Evolutionary conservation across 2,329 filamentous ascomycete species (phyloP).

Genomic region (Clarireedia hainanense): DNA sequence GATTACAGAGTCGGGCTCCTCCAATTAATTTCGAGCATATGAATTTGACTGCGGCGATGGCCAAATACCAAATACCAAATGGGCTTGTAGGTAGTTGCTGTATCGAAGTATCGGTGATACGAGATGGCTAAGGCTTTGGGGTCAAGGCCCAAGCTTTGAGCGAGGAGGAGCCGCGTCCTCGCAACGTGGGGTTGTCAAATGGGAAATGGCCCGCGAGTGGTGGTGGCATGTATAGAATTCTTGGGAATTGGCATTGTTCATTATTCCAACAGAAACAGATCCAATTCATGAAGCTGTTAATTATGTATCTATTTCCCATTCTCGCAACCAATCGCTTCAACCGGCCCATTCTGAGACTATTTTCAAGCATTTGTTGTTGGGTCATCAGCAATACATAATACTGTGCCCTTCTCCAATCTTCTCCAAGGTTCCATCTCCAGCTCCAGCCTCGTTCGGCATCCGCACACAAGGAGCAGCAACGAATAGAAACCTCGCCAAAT

Average conservation of each 20-base stretch:
- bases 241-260: too few relatives aligned
- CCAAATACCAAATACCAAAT: background rate
- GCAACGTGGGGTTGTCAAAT: conserved; percentile 1
- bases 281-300: too few relatives aligned
- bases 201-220: background rate
- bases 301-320: too few relatives aligned
- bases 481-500: conserved; percentile 7
- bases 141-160: conserved; percentile 2
- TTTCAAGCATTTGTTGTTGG: too few relatives aligned
- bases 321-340: too few relatives aligned
- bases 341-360: too few relatives aligned
- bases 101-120: background rate
- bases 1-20: background rate
- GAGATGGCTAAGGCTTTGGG: background rate
- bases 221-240: background rate
- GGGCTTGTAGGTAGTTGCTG: background rate
- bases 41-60: too few relatives aligned
- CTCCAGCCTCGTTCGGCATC: conserved; percentile 6
- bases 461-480: background rate
- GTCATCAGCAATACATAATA: too few relatives aligned
- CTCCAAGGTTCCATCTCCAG: conserved; percentile 7
- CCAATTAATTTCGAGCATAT: too few relatives aligned
- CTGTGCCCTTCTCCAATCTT: conserved; percentile 3
- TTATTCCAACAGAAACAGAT: too few relatives aligned
- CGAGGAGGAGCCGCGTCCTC: background rate